These are phyloP conservation scores for Rhodocollybia butyracea DNA, from an alignment of 768 basidiomycete species.

Conservation along the genomic window DNA sequence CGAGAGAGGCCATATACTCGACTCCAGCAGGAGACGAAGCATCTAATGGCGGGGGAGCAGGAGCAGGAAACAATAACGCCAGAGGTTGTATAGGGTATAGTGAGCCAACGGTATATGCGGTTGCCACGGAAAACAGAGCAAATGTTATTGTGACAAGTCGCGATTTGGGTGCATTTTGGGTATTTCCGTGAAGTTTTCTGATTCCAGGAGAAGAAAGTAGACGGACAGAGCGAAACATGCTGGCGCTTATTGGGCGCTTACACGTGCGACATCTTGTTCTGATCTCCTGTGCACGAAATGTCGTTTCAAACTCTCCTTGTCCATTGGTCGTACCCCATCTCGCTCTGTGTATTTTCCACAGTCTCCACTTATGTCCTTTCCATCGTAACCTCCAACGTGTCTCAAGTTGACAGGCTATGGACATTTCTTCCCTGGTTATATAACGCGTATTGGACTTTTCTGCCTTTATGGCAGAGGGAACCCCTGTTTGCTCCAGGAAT, in stretches of 20 bases:
- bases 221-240: too few relatives aligned
- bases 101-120: slow-evolving; percentile 52
- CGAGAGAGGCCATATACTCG: slow-evolving; percentile 57
- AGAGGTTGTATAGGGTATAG: slow-evolving; percentile 68
- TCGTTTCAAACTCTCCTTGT: slow-evolving; percentile 20
- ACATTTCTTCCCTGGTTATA: slow-evolving; percentile 81
- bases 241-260: too few relatives aligned
- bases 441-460: slow-evolving; percentile 75
- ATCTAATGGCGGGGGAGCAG: slow-evolving; percentile 68
- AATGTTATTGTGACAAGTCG: slow-evolving; percentile 11
- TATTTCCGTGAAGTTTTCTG: neutral
- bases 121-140: slow-evolving; percentile 20
- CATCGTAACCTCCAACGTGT: slow-evolving; percentile 72
- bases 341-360: slow-evolving; percentile 53
- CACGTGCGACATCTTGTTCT: too few relatives aligned
- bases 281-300: too few relatives aligned
- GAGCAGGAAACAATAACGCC: slow-evolving; percentile 72
- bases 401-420: slow-evolving; percentile 85
- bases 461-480: slow-evolving; percentile 54
- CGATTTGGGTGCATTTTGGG: neutral
- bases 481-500: slow-evolving; percentile 7
- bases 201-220: neutral
- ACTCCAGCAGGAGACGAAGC: slow-evolving; percentile 55
- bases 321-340: slow-evolving; percentile 65
- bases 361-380: slow-evolving; percentile 54